Conservation (phyloP, 1,284 basidiomycete species). For the Ganoderma meredithae region DNA sequence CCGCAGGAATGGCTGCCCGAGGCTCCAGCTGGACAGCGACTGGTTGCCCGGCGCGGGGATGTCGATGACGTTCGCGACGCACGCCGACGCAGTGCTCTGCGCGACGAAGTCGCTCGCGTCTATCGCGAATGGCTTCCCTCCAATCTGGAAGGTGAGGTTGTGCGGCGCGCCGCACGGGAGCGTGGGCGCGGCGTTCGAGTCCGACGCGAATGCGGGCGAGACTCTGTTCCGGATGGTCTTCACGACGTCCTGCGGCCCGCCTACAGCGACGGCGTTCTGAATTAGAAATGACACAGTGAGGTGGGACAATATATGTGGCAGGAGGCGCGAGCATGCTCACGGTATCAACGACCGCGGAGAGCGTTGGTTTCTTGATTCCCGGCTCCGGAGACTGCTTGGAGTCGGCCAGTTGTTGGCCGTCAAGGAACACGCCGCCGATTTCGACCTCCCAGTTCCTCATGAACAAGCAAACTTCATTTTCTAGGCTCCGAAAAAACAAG, state of each 20-base stretch:
- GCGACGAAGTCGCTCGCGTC: too few relatives aligned
- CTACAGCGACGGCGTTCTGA: neutral
- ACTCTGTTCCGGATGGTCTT: neutral
- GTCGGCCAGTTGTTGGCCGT: neutral
- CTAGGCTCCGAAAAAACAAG: neutral
- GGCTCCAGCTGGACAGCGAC: too few relatives aligned
- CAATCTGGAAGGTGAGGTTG: constrained; percentile 63
- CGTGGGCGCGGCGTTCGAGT: neutral
- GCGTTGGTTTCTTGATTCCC: neutral
- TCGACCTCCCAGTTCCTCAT: neutral
- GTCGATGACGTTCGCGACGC: too few relatives aligned
- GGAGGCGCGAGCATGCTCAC: neutral
- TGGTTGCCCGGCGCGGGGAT: too few relatives aligned
- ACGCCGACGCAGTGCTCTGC: too few relatives aligned
- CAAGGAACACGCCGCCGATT: neutral
- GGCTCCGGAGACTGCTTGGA: neutral
- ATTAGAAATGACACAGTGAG: neutral
- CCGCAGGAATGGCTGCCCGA: too few relatives aligned
- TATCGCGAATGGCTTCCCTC: too few relatives aligned
- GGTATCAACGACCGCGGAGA: neutral
- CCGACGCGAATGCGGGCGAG: neutral
- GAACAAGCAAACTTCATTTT: neutral
- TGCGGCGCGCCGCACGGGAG: constrained; percentile 42
- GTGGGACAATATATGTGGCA: neutral
- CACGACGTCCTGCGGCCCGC: neutral